Evolutionary conservation across 2,329 filamentous ascomycete species (phyloP).

Genomic region (Alternaria metachromatica): DNA sequence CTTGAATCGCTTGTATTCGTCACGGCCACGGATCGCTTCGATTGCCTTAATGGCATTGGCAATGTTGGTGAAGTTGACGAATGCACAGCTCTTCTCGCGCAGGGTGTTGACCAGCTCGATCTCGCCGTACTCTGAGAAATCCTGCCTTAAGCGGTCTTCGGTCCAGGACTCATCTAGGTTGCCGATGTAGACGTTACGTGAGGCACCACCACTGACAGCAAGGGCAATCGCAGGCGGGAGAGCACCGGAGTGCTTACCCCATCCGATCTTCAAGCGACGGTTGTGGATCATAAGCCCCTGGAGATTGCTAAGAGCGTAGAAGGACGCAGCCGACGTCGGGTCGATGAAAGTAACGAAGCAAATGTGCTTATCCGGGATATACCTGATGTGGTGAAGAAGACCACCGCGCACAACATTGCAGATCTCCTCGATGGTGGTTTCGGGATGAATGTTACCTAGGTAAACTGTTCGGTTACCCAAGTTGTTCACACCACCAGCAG

Average conservation of each 20-base stretch:
- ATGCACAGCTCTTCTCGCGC: constrained; percentile 98
- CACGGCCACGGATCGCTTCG: constrained; percentile 90
- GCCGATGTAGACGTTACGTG: constrained; percentile 97
- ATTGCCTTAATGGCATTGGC: constrained; percentile 99
- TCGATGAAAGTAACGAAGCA: constrained; percentile 99
- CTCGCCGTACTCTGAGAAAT: constrained; percentile 97
- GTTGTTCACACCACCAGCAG: constrained; percentile 95
- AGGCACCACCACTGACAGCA: constrained; percentile 94
- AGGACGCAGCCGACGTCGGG: constrained; percentile 94
- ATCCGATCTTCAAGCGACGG: constrained; percentile 94
- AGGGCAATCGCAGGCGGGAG: constrained; percentile 94
- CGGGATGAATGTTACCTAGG: constrained; percentile 96
- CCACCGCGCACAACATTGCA: constrained; percentile 98
- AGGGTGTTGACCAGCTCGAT: constrained; percentile 97
- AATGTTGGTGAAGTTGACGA: constrained; percentile 99
- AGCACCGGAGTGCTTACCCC: constrained; percentile 98
- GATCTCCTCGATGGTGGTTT: constrained; percentile 99
- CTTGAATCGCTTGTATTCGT: constrained; percentile 98
- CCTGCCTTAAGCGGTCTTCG: constrained; percentile 91
- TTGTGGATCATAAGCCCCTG: constrained; percentile 99
- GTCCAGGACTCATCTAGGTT: constrained; percentile 98
- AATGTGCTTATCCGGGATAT: constrained; percentile 99
- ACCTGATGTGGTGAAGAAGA: constrained; percentile 95
- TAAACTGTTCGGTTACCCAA: constrained; percentile 97
- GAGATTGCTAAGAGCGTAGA: constrained; percentile 96